A percentile compares a stretch with the other conserved stretches of the same genome.
Evolutionary conservation across 768 basidiomycete species (phyloP).

Genomic region (Kwoniella heveanensis): DNA sequence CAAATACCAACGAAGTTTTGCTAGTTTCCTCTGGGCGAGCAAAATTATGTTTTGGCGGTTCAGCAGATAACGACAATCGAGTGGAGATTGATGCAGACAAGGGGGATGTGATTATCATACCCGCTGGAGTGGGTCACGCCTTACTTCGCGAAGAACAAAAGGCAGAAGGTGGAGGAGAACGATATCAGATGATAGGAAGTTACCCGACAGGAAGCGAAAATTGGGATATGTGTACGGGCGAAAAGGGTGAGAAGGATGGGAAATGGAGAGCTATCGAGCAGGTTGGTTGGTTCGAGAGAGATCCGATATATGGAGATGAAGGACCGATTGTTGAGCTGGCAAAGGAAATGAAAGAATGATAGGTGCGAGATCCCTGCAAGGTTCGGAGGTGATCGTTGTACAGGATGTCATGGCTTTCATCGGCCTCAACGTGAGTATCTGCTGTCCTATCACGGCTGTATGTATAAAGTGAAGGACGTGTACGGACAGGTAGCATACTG

Average conservation of each 20-base stretch:
- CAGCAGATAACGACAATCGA: constrained; percentile 52
- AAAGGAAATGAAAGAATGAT: no score
- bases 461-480: no score
- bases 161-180: constrained; percentile 31
- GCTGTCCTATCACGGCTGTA: no score
- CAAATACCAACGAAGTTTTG: constrained; percentile 59
- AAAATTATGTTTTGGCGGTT: constrained; percentile 58
- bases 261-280: constrained; percentile 43
- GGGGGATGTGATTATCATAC: constrained; percentile 59
- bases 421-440: no score
- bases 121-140: constrained; percentile 59
- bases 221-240: constrained; percentile 59
- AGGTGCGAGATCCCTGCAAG: no score
- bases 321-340: constrained; percentile 45
- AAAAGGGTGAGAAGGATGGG: constrained; percentile 42
- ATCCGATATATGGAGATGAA: constrained; percentile 58
- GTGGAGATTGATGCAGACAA: constrained; percentile 54
- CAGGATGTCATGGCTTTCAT: neutral
- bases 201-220: constrained; percentile 56
- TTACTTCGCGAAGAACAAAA: constrained; percentile 30
- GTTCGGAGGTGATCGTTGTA: neutral
- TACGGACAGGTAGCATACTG: no score
- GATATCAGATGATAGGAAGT: constrained; percentile 59
- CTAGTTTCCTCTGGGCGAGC: constrained; percentile 56
- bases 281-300: constrained; percentile 57